phyloP scores from a whole-genome alignment of 257 asterid species.

The Solanum peruvianum region DNA sequence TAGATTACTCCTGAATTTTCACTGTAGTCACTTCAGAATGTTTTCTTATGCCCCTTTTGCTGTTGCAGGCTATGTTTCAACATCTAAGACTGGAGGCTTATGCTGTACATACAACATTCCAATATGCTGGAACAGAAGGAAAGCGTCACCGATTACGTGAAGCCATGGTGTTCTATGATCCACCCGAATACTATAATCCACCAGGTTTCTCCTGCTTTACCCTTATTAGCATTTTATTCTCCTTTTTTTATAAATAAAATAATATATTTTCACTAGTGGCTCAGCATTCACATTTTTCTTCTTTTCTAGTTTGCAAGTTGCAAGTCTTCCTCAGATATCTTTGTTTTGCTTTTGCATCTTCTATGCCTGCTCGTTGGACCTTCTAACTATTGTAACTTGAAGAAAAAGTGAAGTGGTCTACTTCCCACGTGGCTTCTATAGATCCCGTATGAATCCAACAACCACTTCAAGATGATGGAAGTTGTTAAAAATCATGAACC shows the following conservation, averaged over 20 bases:
- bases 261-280: background rate
- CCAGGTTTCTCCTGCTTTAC: conserved; percentile 45
- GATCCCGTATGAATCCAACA: background rate
- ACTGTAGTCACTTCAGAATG: background rate
- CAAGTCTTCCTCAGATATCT: background rate
- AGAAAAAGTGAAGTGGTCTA: background rate
- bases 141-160: conserved; percentile 97
- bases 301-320: background rate
- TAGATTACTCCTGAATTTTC: background rate
- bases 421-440: background rate
- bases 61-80: conserved; percentile 61
- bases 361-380: background rate
- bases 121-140: conserved; percentile 95
- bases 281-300: background rate
- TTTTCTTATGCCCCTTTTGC: background rate
- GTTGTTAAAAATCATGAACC: background rate
- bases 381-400: background rate
- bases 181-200: conserved; percentile 74
- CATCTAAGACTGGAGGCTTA: conserved; percentile 86
- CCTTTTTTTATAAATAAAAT: background rate
- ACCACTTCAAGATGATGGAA: background rate
- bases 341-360: background rate
- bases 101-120: conserved; percentile 97
- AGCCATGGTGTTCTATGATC: conserved; percentile 84
- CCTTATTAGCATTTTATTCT: background rate